These are phyloP conservation scores for Trichosporon asahii DNA, from an alignment of 1,284 basidiomycete species.

Conservation along the genomic window DNA sequence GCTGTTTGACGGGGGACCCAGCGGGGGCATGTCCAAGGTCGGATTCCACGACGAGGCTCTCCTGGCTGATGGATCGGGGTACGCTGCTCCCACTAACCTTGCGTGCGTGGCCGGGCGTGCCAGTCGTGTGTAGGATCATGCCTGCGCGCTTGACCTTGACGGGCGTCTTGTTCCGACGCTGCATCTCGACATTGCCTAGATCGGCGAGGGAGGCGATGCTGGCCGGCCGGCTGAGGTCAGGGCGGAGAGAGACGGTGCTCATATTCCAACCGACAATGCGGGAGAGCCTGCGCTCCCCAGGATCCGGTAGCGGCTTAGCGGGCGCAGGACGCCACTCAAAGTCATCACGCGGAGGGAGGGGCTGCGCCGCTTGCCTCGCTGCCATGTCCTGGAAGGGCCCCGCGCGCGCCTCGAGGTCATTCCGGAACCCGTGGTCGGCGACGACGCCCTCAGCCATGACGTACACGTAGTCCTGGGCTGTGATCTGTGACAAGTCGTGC, in stretches of 20 bases:
- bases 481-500: constrained; percentile 86
- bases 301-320: constrained; percentile 12
- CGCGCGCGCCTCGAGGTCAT: constrained; percentile 52
- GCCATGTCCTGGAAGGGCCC: constrained; percentile 53
- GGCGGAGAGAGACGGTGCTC: not conserved
- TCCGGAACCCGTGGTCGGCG: constrained; percentile 83
- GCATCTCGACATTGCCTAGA: not conserved
- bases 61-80: not conserved
- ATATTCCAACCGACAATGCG: not conserved
- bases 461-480: constrained; percentile 78
- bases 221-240: not conserved
- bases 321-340: constrained; percentile 30
- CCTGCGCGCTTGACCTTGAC: not conserved
- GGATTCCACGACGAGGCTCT: not conserved
- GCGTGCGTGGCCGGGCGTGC: not conserved
- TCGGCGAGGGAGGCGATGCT: constrained; percentile 12
- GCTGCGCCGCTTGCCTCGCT: constrained; percentile 46
- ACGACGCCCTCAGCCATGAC: constrained; percentile 77
- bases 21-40: not conserved
- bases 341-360: constrained; percentile 41
- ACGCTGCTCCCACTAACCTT: not conserved
- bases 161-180: not conserved
- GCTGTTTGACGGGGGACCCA: not conserved
- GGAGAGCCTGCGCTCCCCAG: not conserved
- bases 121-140: not conserved